Conservation (phyloP, 805 yeast species). For the Komagataella ulmi region DNA sequence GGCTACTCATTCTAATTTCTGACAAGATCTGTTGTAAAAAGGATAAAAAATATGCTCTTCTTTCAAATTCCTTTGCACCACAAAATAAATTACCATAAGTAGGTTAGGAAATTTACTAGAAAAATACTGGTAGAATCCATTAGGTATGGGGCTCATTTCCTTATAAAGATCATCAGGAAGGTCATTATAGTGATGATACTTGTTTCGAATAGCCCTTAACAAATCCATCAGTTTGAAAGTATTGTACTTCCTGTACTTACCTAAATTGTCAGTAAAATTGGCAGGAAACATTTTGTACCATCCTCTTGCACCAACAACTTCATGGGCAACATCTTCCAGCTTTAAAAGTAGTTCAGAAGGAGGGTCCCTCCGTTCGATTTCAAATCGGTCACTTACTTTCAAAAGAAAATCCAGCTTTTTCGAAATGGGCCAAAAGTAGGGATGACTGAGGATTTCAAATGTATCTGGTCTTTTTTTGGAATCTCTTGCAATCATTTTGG, state of each 20-base stretch:
- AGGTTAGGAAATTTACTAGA: constrained; percentile 63
- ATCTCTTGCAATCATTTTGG: constrained; percentile 54
- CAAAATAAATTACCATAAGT: constrained; percentile 58
- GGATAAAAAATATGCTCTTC: constrained; percentile 47
- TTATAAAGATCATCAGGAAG: constrained; percentile 52
- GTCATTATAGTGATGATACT: constrained; percentile 90
- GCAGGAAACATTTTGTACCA: constrained; percentile 71
- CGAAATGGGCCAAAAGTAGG: constrained; percentile 70
- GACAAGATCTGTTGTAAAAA: constrained; percentile 18
- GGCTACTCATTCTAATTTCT: background rate
- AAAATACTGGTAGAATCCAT: constrained; percentile 74
- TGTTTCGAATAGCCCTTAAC: constrained; percentile 80
- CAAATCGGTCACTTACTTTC: constrained; percentile 85
- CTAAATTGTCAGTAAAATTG: constrained; percentile 70
- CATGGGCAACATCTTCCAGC: constrained; percentile 37
- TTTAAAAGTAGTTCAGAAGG: constrained; percentile 44
- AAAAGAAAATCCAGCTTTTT: constrained; percentile 74
- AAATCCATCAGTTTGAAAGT: constrained; percentile 71
- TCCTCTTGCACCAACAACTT: constrained; percentile 45
- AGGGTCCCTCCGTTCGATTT: constrained; percentile 70
- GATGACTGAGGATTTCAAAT: constrained; percentile 57
- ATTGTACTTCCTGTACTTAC: constrained; percentile 82
- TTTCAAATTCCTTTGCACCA: constrained; percentile 42
- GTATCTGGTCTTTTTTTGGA: constrained; percentile 69
- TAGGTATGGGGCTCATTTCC: constrained; percentile 69